These are phyloP conservation scores for Capronia americana DNA, from an alignment of 2,329 filamentous ascomycete genomes.

Conservation along the genomic window DNA sequence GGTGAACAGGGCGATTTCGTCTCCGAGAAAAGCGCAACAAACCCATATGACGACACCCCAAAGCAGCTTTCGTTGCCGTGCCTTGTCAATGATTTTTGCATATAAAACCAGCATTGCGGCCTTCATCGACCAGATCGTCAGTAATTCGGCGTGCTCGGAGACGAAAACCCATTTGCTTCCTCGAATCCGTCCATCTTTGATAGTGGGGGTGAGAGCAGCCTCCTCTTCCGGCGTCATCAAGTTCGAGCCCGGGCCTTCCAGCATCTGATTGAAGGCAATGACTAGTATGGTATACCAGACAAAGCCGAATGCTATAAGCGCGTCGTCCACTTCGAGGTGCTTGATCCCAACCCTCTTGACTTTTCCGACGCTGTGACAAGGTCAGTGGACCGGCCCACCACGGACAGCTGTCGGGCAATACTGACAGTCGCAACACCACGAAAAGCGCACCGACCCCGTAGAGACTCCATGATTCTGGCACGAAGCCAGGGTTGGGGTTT, in stretches of 20 bases:
- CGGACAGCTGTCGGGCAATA: constrained; percentile 14
- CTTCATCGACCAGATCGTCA: constrained; percentile 61
- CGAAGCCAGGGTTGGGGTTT: constrained; percentile 33
- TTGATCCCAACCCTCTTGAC: constrained; percentile 54
- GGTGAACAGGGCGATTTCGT: constrained; percentile 58
- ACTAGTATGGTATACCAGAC: constrained; percentile 64
- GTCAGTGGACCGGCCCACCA: constrained; percentile 34
- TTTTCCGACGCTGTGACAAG: constrained; percentile 46
- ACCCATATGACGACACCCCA: constrained; percentile 52
- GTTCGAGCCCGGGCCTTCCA: constrained; percentile 64
- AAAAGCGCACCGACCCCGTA: constrained; percentile 49
- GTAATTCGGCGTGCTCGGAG: constrained; percentile 67
- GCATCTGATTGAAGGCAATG: constrained; percentile 60
- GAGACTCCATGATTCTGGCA: constrained; percentile 47
- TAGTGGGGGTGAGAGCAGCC: constrained; percentile 53
- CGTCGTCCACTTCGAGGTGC: constrained; percentile 63
- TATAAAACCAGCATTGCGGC: constrained; percentile 35
- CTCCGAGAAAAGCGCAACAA: constrained; percentile 54
- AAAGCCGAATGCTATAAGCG: constrained; percentile 61
- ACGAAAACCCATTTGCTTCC: constrained; percentile 70
- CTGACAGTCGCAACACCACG: constrained; percentile 49
- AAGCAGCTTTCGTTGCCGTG: constrained; percentile 40
- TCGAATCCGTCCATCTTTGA: constrained; percentile 51
- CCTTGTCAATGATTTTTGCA: constrained; percentile 22
- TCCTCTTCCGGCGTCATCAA: constrained; percentile 60